Evolutionary conservation across 1,139 yeast species (phyloP).

Genomic region (Barnettozyma hawaiiensis): DNA sequence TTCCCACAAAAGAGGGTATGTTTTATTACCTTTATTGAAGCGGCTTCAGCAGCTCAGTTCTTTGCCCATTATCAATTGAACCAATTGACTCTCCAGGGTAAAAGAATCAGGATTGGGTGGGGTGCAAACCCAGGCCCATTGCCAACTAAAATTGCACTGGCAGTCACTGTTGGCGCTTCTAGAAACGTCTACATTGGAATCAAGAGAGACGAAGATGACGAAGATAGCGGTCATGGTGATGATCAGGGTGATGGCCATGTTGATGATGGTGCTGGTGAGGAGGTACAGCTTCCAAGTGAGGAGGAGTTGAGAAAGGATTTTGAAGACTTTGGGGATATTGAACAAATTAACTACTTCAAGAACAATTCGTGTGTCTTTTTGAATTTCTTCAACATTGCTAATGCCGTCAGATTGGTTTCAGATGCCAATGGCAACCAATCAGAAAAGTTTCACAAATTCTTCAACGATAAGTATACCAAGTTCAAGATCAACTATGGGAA

Average conservation of each 20-base stretch:
- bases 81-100: slow-evolving; percentile 68
- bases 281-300: slow-evolving; percentile 35
- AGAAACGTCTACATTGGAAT: slow-evolving; percentile 77
- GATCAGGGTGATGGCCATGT: no score
- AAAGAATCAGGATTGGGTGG: slow-evolving; percentile 79
- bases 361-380: slow-evolving; percentile 79
- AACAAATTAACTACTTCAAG: slow-evolving; percentile 69
- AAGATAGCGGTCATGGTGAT: slow-evolving; percentile 26
- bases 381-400: slow-evolving; percentile 68
- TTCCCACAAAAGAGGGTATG: slow-evolving; percentile 79
- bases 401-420: slow-evolving; percentile 73
- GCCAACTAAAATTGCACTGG: slow-evolving; percentile 67
- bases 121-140: slow-evolving; percentile 78
- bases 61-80: slow-evolving; percentile 74
- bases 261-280: no score
- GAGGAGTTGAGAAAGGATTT: slow-evolving; percentile 62
- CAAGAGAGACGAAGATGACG: slow-evolving; percentile 35
- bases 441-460: slow-evolving; percentile 31
- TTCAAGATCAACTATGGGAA: slow-evolving; percentile 71
- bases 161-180: slow-evolving; percentile 78
- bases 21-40: slow-evolving; percentile 73
- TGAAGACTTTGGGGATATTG: slow-evolving; percentile 69
- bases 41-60: slow-evolving; percentile 78
- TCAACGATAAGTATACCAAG: slow-evolving; percentile 45
- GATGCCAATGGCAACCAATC: slow-evolving; percentile 45